phyloP scores from a whole-genome alignment of 1,284 basidiomycete genomes.

The Pseudozyma thailandica region DNA sequence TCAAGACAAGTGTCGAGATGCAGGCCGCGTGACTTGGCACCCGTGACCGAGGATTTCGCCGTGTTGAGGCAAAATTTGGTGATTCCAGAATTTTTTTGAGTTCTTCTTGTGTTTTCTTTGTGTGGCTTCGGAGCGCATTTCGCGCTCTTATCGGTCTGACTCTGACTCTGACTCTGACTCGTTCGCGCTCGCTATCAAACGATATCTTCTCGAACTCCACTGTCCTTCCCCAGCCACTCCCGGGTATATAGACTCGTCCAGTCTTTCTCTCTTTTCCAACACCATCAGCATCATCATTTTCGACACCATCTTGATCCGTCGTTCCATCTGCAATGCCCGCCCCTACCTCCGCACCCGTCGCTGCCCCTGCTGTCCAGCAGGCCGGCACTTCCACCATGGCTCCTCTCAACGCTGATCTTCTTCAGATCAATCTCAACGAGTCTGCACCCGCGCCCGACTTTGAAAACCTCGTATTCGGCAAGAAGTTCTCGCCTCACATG shows the following conservation, averaged over 20 bases:
- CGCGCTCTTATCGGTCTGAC: conserved; percentile 11
- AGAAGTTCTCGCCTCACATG: conserved; percentile 86
- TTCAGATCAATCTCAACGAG: conserved; percentile 44
- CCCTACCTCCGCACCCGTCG: conserved; percentile 15
- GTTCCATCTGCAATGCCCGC: conserved; percentile 17
- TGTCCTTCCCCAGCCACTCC: conserved; percentile 1
- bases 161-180: conserved; percentile 21
- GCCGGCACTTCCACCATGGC: conserved; percentile 32
- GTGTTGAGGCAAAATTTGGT: neutral
- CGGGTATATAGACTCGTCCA: neutral
- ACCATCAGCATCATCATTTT: neutral
- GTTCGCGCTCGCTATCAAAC: neutral
- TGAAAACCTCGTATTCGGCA: conserved; percentile 71
- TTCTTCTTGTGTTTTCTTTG: conserved; percentile 8
- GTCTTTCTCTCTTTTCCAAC: neutral
- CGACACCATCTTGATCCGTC: neutral
- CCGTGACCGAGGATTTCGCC: neutral
- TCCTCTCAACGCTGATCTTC: conserved; percentile 45
- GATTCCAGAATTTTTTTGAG: neutral
- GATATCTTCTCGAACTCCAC: neutral
- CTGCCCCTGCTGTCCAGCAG: conserved; percentile 11
- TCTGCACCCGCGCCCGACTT: conserved; percentile 42
- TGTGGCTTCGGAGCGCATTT: conserved; percentile 9
- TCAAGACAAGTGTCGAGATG: no score
- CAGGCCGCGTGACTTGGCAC: neutral